phyloP scores from a whole-genome alignment of 2,329 filamentous ascomycete species.

The Aspergillus felis region DNA sequence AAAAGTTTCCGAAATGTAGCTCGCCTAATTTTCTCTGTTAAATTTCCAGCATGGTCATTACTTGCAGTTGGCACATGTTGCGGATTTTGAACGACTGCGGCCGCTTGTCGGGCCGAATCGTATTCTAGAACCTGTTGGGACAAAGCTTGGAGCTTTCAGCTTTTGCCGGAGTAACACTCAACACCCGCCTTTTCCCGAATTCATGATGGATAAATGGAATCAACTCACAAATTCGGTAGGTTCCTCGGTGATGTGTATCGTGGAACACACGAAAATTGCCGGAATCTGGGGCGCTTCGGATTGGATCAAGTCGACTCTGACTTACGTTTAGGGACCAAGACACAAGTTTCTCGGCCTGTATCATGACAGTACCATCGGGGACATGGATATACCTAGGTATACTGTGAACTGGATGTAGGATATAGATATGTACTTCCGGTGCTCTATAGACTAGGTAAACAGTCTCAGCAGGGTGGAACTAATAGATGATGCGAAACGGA shows the following conservation, averaged over 20 bases:
- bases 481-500: no score
- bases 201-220: conserved; percentile 5
- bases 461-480: no score
- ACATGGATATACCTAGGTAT: not conserved
- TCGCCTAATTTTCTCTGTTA: not conserved
- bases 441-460: no score
- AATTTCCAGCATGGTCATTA: not conserved
- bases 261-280: conserved; percentile 21
- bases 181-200: conserved; percentile 34
- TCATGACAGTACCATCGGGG: not conserved
- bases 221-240: conserved; percentile 6
- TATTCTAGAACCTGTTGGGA: conserved; percentile 4
- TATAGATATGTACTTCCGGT: no score
- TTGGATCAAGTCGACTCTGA: not conserved
- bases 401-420: no score
- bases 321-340: not conserved
- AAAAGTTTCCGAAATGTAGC: not conserved
- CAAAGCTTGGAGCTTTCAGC: conserved; percentile 2
- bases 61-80: not conserved
- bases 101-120: conserved; percentile 26
- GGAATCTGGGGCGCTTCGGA: conserved; percentile 8
- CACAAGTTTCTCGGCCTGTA: not conserved
- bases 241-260: conserved; percentile 7
- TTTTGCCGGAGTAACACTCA: conserved; percentile 16
- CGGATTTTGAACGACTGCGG: conserved; percentile 6